These are phyloP conservation scores for Musa acuminata DNA, from an alignment of 176 grass and related monocot genomes.

Conservation along the genomic window DNA sequence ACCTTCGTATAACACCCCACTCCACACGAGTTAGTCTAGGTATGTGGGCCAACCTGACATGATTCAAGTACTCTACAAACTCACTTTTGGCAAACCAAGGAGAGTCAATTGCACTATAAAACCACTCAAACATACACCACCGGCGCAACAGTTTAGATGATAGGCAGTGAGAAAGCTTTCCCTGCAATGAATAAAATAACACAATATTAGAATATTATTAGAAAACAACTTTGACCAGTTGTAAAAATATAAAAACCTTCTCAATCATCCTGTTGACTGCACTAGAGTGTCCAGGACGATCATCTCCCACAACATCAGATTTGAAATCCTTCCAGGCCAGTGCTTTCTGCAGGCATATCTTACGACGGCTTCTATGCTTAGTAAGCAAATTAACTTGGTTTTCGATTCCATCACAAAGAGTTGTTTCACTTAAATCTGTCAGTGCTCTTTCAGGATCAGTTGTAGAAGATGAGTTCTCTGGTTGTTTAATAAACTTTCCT, in stretches of 20 bases:
- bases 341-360: constrained; percentile 60
- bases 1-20: constrained; percentile 95
- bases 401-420: constrained; percentile 26
- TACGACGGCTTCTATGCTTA: constrained; percentile 56
- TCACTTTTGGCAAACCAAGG: constrained; percentile 95
- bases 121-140: constrained; percentile 97
- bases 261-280: constrained; percentile 33
- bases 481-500: constrained; percentile 35
- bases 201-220: no score
- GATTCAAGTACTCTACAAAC: constrained; percentile 95
- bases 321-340: constrained; percentile 45
- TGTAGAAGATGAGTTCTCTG: constrained; percentile 32
- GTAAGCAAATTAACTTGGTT: constrained; percentile 35
- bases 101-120: constrained; percentile 99
- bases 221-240: constrained; percentile 10
- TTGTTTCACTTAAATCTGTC: constrained; percentile 32
- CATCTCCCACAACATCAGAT: constrained; percentile 31
- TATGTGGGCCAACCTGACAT: constrained; percentile 88
- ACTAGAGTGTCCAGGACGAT: constrained; percentile 30
- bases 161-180: constrained; percentile 67
- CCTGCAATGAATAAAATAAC: constrained; percentile 28
- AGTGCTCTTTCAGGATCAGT: constrained; percentile 37
- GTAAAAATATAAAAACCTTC: constrained; percentile 47
- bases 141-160: constrained; percentile 76
- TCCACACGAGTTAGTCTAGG: constrained; percentile 77